These are phyloP conservation scores for Coemansia aciculifera DNA, from an alignment of 192 early-diverging fungal genomes.

Conservation along the genomic window DNA sequence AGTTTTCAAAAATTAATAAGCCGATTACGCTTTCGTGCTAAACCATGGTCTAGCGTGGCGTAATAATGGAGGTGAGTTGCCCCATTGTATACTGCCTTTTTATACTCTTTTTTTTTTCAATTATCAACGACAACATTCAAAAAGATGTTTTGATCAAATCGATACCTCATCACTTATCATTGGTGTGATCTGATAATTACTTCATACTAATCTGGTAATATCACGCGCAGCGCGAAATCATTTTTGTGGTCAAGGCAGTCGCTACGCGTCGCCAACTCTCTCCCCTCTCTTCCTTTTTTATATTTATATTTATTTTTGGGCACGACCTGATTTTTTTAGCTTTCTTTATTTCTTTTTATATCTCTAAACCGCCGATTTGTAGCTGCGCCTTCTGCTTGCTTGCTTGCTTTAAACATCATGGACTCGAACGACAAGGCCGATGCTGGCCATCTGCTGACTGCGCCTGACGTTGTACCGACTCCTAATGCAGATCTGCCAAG, in stretches of 20 bases:
- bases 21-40: too few relatives aligned
- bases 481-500: constrained; percentile 12
- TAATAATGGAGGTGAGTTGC: too few relatives aligned
- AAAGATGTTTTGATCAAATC: too few relatives aligned
- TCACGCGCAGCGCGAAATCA: background rate
- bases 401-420: background rate
- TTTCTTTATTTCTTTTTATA: background rate
- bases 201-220: background rate
- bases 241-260: background rate
- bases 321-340: background rate
- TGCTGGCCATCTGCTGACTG: background rate
- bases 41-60: too few relatives aligned
- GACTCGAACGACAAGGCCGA: background rate
- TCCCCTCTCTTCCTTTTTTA: too few relatives aligned
- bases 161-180: background rate
- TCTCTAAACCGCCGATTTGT: background rate
- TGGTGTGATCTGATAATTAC: background rate
- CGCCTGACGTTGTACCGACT: background rate
- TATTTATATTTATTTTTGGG: background rate
- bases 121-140: too few relatives aligned
- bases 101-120: too few relatives aligned
- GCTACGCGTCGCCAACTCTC: background rate
- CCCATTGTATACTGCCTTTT: too few relatives aligned
- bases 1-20: too few relatives aligned
- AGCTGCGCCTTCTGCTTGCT: background rate